These are phyloP conservation scores for Russula abietina DNA, from an alignment of 768 basidiomycete genomes.

Conservation along the genomic window DNA sequence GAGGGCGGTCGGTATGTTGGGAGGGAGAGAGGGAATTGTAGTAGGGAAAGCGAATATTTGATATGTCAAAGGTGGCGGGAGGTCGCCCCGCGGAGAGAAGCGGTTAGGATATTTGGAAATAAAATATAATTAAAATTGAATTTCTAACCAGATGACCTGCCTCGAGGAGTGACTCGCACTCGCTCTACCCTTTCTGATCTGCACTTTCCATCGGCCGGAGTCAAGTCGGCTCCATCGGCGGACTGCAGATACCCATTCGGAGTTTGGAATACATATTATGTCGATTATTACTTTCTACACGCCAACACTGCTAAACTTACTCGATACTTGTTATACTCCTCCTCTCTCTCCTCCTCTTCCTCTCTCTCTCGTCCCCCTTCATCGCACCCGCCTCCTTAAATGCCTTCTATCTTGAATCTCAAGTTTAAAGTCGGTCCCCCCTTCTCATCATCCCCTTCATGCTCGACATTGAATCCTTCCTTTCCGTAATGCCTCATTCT, in stretches of 20 bases:
- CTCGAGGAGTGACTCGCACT: conserved; percentile 12
- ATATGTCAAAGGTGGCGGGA: conserved; percentile 11
- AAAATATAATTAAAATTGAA: no score
- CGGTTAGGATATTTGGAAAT: no score
- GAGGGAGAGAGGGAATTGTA: neutral
- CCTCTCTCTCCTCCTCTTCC: neutral
- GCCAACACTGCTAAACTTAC: neutral
- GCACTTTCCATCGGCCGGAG: neutral
- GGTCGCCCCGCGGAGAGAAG: conserved; percentile 19
- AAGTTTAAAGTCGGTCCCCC: conserved; percentile 64
- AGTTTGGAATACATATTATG: neutral
- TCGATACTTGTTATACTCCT: neutral
- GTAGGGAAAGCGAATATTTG: neutral
- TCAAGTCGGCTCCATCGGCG: conserved; percentile 11
- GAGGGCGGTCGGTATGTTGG: neutral
- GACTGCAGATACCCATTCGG: neutral
- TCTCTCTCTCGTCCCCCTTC: neutral
- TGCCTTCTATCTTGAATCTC: conserved; percentile 81
- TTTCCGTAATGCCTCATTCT: conserved; percentile 22
- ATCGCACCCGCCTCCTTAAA: conserved; percentile 30
- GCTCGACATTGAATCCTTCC: conserved; percentile 22
- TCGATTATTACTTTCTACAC: no score
- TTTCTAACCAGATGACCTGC: conserved; percentile 22
- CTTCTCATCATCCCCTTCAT: conserved; percentile 3
- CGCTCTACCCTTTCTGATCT: neutral